Base-by-base conservation (phyloP, 2,329 filamentous ascomycete genomes). In the Coniochaeta prunicola region DNA sequence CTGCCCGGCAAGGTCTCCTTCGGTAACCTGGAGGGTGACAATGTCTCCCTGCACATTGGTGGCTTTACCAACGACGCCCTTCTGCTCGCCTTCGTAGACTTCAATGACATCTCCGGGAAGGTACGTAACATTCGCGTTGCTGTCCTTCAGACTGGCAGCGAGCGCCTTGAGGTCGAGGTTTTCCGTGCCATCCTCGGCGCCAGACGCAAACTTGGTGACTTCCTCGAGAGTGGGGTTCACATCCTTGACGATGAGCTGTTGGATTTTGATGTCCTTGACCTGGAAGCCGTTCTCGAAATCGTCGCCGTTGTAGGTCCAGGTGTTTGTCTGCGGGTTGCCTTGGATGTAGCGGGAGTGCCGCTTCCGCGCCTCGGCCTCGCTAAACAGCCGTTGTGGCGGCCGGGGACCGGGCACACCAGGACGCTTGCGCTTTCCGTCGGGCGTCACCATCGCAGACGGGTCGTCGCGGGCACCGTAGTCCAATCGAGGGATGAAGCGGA, bases 41-140 rank as follows among this genome's bases (percentile, higher is more conserved):
- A 99, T 96, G 66, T 97, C 92, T 42, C 89, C 90, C 59, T 91
- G 89, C 8, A 97, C 92, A 48, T 91, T 90, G 55, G 90, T 86
- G 1, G 91, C 92, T 66, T 87, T 91, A 67, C 94, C 94, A 33
- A 90, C 81, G 15, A 97, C 89, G 57, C 94, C 94, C 69, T 89
- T 91, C 70, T 99, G 94, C 75, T 99, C 94, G 64, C 94, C 94
- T 59, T 92, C 87, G 72, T 92, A 97, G 48, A 99, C 91, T 73
- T 97, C 93, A 24, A 99, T 92, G n/a, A 92, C 86, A 71, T 99
- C 94, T 34, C 96, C 96, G 3, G 92, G 90, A 5, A 96, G 83
- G 68, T 96, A 99, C 3, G 89, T 88, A 34, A 92, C 88, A 61
- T 89, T 89, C 9, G 87, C 85, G 60, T 89, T 90, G 64, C 86